Evolutionary conservation across 495 filamentous ascomycete genomes (phyloP), one percentile per base, ranked within the genome.

Genomic region (Trichocladium uniseriatum): DNA sequence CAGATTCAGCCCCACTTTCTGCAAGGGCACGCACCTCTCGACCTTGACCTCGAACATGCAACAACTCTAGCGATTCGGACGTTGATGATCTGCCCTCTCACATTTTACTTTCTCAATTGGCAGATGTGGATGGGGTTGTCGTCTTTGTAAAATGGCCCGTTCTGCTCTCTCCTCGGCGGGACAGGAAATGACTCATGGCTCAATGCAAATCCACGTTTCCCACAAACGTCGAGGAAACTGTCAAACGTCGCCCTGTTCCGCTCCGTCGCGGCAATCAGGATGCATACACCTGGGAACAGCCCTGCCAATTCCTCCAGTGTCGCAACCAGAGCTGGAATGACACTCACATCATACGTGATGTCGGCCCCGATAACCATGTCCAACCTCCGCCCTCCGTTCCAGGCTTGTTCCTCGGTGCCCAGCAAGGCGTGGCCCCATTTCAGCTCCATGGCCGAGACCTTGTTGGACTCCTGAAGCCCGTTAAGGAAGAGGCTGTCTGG

Each of bases 401-500:
- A 75, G 28, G 53, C 45, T 36, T 56, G 41, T 31, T 70, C 67
- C 44, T 74, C 70, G 2, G 66, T 69, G n/a, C 70, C 69, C 2
- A 69, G 43, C 13, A 79, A 53, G 7, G 72, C 64, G 36, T 72
- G 66, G 19, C 83, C 83, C 83, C 83, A 87, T 63, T 69, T 72
- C 8, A 86, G 52, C 6, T 80, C 69, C 49, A 69, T 71, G 13
- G 73, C 62, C 14, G 68, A 45, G 34, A 81, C 70, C 22, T 60
- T 49, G 9, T 57, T 48, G 0, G 58, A 62, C 8, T 63, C 71
- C 19, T 79, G 72, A 7, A 83, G 66, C 16, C 66, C 70, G 64
- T 92, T 94, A 38, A 88, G 64, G 28, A 71, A 79, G 35, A 83
- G 63, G 61, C 83, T 91, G 8, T 77, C 74, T 21, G 71, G 65